Percentiles rank a stretch among this genome's conserved stretches.
Evolutionary conservation across 2,329 filamentous ascomycete species (phyloP).

Genomic region (Diaporthe sp.): DNA sequence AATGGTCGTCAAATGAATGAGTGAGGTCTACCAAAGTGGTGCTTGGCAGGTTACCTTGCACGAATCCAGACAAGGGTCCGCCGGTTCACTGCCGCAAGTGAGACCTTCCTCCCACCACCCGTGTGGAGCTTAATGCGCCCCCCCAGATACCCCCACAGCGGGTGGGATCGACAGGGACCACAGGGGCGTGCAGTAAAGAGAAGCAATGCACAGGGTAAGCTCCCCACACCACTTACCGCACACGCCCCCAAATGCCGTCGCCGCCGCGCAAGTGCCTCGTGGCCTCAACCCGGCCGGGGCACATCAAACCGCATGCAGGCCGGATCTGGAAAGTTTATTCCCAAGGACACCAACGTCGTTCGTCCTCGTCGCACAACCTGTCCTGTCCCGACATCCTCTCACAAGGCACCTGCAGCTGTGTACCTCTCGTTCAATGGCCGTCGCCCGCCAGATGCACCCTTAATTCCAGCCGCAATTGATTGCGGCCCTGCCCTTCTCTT

Average conservation of each 20-base stretch:
- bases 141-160: slow-evolving; percentile 2
- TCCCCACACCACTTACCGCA: not conserved
- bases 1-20: not conserved
- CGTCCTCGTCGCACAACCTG: slow-evolving; percentile 6
- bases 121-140: not conserved
- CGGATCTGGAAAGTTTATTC: not conserved
- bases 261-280: slow-evolving; percentile 31
- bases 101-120: not conserved
- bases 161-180: slow-evolving; percentile 19
- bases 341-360: not conserved
- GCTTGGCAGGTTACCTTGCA: not conserved
- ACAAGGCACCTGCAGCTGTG: not conserved
- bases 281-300: slow-evolving; percentile 27
- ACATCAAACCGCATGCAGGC: not conserved
- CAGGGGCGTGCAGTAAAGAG: slow-evolving; percentile 3
- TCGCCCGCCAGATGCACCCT: slow-evolving; percentile 10
- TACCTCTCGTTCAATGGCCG: not conserved
- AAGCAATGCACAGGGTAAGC: not conserved
- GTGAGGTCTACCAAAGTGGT: not conserved
- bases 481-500: not conserved
- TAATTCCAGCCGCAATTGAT: slow-evolving; percentile 23
- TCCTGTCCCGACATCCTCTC: not conserved
- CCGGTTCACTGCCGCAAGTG: not conserved
- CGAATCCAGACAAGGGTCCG: not conserved
- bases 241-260: not conserved